phyloP scores from a whole-genome alignment of 257 asterid species.

The Primulina eburnea region DNA sequence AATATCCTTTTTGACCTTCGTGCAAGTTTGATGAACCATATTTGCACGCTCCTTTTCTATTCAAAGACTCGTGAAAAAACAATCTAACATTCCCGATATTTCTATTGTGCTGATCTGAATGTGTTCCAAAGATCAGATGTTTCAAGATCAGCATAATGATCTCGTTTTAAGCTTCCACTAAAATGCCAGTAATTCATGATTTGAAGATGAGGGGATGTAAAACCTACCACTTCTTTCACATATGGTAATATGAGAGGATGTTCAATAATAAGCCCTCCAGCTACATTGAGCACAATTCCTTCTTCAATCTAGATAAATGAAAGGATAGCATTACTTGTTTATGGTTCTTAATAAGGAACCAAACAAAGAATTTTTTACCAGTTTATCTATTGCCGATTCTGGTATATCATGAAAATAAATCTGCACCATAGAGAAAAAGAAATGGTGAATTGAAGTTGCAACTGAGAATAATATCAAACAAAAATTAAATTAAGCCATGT shows the following conservation, averaged over 20 bases:
- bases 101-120: background rate
- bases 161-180: background rate
- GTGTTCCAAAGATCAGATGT: background rate
- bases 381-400: conserved; percentile 59
- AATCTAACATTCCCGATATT: too few relatives aligned
- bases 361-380: conserved; percentile 45
- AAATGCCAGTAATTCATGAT: background rate
- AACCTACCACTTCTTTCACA: conserved; percentile 77
- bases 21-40: too few relatives aligned
- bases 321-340: conserved; percentile 11
- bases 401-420: conserved; percentile 84
- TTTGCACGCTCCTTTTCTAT: too few relatives aligned
- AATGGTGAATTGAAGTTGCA: too few relatives aligned
- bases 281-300: conserved; percentile 77
- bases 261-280: conserved; percentile 91
- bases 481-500: too few relatives aligned
- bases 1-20: too few relatives aligned
- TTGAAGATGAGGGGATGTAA: conserved; percentile 6
- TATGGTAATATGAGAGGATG: conserved; percentile 78
- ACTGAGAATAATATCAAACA: too few relatives aligned
- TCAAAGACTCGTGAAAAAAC: too few relatives aligned
- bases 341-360: conserved; percentile 2
- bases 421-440: conserved; percentile 33
- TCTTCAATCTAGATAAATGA: conserved; percentile 61
- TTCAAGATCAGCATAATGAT: background rate